Conservation (phyloP, 1,284 basidiomycete species). For the Golubevia pallescens region DNA sequence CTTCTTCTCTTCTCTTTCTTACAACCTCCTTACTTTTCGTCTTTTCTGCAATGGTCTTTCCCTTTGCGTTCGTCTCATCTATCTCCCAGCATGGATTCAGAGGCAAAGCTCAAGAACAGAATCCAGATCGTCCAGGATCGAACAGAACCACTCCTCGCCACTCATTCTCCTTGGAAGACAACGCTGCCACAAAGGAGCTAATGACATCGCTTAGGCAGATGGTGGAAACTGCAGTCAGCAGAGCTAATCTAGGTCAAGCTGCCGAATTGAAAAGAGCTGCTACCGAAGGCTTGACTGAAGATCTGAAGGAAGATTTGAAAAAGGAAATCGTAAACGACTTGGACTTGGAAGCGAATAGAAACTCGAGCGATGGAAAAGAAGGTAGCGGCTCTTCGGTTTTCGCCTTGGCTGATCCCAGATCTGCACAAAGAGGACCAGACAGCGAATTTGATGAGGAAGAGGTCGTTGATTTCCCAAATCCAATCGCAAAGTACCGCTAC, state of each 20-base stretch:
- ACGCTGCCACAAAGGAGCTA: not conserved
- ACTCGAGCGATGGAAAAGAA: not conserved
- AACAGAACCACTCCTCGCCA: not conserved
- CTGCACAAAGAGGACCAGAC: not conserved
- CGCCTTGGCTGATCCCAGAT: not conserved
- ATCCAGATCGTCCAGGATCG: not conserved
- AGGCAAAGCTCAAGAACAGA: no score
- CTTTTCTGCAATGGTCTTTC: no score
- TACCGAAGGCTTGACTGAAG: not conserved
- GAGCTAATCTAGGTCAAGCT: not conserved
- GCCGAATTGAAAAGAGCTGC: not conserved
- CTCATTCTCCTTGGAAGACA: not conserved
- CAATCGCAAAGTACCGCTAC: slow-evolving; percentile 37
- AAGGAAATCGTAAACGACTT: not conserved
- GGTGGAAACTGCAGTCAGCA: not conserved
- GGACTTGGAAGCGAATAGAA: not conserved
- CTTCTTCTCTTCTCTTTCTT: no score
- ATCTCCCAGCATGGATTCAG: no score
- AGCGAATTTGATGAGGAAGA: not conserved
- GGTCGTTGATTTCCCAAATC: slow-evolving; percentile 34
- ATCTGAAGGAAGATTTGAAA: not conserved
- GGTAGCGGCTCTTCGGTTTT: not conserved
- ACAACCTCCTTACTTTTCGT: no score
- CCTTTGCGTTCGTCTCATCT: no score
- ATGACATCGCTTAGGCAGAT: not conserved